Evolutionary conservation across 2,329 filamentous ascomycete genomes (phyloP).

Genomic region (Aspergillus sclerotialis): DNA sequence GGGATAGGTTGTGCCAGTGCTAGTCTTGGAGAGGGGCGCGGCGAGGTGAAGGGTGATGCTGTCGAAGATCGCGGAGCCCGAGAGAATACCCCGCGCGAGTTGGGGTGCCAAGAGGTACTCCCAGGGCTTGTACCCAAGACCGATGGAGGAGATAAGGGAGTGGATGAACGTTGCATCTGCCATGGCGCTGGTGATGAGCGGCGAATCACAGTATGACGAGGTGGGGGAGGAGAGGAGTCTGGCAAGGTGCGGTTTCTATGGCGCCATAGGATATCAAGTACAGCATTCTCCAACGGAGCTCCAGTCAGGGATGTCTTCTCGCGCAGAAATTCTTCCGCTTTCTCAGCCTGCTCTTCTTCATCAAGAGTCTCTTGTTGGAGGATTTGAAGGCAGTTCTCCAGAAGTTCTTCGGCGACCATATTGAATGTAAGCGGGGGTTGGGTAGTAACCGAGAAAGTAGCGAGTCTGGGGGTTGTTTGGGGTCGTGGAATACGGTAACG

Average conservation of each 20-base stretch:
- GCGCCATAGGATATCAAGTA: conserved; percentile 81
- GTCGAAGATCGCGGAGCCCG: conserved; percentile 69
- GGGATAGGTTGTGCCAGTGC: conserved; percentile 90
- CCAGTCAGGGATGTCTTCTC: conserved; percentile 71
- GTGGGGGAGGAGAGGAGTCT: conserved; percentile 72
- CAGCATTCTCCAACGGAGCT: conserved; percentile 74
- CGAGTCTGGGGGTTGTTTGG: conserved; percentile 4
- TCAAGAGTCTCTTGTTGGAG: conserved; percentile 75
- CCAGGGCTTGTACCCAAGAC: conserved; percentile 70
- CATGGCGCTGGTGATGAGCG: conserved; percentile 89
- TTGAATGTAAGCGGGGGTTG: conserved; percentile 19
- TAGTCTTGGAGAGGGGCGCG: conserved; percentile 83
- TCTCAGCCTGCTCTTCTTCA: conserved; percentile 93
- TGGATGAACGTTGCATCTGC: conserved; percentile 68
- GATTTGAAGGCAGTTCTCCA: conserved; percentile 83
- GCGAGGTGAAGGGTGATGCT: conserved; percentile 87
- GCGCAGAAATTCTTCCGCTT: conserved; percentile 76
- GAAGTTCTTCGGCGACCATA: conserved; percentile 91
- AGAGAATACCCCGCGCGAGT: conserved; percentile 66
- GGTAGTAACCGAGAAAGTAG: conserved; percentile 3
- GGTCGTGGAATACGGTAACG: conserved; percentile 4
- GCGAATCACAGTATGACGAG: conserved; percentile 82
- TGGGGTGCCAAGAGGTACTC: conserved; percentile 69
- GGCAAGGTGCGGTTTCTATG: conserved; percentile 35
- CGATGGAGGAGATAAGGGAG: conserved; percentile 76